Base-by-base conservation (phyloP, 1,284 basidiomycete genomes). In the Apiotrichum veenhuisii region DNA sequence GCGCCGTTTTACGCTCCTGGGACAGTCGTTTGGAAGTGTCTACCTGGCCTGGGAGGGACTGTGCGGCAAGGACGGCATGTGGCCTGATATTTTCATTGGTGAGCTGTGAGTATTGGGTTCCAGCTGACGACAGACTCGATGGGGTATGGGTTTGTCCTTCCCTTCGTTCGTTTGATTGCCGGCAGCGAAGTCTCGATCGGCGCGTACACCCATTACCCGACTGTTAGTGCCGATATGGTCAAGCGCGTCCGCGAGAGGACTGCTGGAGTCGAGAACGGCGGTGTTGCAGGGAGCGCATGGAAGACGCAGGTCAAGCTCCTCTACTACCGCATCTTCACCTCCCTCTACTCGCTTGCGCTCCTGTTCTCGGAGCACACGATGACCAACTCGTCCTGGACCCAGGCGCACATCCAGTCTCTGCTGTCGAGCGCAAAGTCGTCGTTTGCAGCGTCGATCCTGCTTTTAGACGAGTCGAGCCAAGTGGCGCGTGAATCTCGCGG, bases 321-420 rank as follows among this genome's bases (percentile, higher is more conserved):
- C 85, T 98, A 98, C 77, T 98, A 99, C 75, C 83, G 85, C 38
- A 62, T 92, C 18, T 92, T 93, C 74, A 93, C 94, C 79, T 82
- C 83, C 58, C 80, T 87, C 51, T 99, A 99, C 74, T 80, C 88
- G 0, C 76, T 82, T 15, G 87, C 87, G 15, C 84, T 99, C 20
- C 81, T 84, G 25, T 82, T 82, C 50, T 86, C 91, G 1, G 84
- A 85, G 58, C 68, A 74, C 30, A 62, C 91, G 48, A 93, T 96
- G 87, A 92, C 87, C 63, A 98, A 98, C 76, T 96, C 92, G 1
- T 87, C 88, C 0, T 98, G 96, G 95, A 98, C 96, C 1, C 85
- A 86, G 64, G 83, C 82, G 40, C 96, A 98, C 70, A 80, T 98
- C 62, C 82, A 88, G 64, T 79, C 82, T 2, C 84, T 94, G 46